A percentile compares a stretch with the other conserved stretches of the same genome.
These are phyloP conservation scores for Colletotrichum tamarilloi DNA, from an alignment of 2,329 filamentous ascomycete species.

Conservation along the genomic window DNA sequence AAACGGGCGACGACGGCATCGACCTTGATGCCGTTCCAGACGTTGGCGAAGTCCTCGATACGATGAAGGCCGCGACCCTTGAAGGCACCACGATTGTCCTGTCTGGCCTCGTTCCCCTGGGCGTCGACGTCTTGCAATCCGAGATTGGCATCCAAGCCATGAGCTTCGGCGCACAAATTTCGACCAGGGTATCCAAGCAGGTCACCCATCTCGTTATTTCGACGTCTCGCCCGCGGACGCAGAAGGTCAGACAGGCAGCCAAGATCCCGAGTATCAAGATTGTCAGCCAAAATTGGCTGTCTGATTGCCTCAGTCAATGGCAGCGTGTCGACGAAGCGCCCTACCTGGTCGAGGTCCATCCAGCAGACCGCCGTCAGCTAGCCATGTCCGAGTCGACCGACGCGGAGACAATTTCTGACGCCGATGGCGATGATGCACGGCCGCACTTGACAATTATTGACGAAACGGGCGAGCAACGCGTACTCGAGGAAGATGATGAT, in stretches of 20 bases:
- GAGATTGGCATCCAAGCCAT: constrained; percentile 90
- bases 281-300: constrained; percentile 90
- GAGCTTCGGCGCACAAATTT: constrained; percentile 81
- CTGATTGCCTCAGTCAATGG: constrained; percentile 88
- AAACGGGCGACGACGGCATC: constrained; percentile 52
- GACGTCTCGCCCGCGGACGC: constrained; percentile 79
- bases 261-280: constrained; percentile 86
- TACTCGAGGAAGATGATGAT: constrained; percentile 49
- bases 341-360: constrained; percentile 81
- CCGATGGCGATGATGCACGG: constrained; percentile 48
- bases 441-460: constrained; percentile 57
- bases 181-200: constrained; percentile 66
- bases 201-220: constrained; percentile 82
- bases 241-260: constrained; percentile 90
- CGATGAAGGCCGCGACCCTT: constrained; percentile 82
- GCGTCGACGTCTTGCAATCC: constrained; percentile 80
- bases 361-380: constrained; percentile 66
- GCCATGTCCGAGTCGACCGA: constrained; percentile 46
- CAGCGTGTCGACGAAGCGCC: constrained; percentile 80
- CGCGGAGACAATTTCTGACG: constrained; percentile 24
- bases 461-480: constrained; percentile 55
- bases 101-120: constrained; percentile 88
- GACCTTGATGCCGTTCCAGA: constrained; percentile 77
- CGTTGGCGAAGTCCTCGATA: constrained; percentile 84
- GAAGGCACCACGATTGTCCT: constrained; percentile 83